Conservation (phyloP, 345 rosid species). For the Pelargonium nanum region DNA sequence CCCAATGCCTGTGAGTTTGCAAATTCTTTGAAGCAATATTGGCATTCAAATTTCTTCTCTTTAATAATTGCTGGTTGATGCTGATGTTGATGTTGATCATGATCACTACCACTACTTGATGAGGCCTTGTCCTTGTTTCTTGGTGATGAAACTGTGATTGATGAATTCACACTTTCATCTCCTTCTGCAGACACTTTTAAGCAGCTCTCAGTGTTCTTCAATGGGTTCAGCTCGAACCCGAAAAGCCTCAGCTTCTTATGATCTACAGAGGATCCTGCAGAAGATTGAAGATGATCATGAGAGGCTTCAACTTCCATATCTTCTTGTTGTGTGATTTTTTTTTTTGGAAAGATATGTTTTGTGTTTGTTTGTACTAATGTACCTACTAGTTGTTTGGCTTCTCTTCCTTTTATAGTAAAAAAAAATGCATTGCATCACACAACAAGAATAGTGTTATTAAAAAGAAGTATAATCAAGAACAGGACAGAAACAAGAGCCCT, state of each 20-base stretch:
- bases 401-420: constrained; percentile 37
- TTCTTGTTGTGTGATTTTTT: constrained; percentile 10
- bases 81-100: too few relatives aligned
- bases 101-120: not conserved
- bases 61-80: too few relatives aligned
- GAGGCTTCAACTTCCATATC: constrained; percentile 29
- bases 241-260: constrained; percentile 55
- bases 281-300: constrained; percentile 19
- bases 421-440: constrained; percentile 29
- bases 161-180: constrained; percentile 62
- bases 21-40: constrained; percentile 76
- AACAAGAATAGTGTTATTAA: constrained; percentile 9
- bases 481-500: constrained; percentile 14
- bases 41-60: constrained; percentile 69
- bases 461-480: constrained; percentile 28
- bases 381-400: constrained; percentile 10
- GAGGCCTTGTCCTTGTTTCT: constrained; percentile 10
- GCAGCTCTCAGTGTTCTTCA: constrained; percentile 7
- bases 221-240: constrained; percentile 62
- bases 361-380: constrained; percentile 2
- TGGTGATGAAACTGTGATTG: constrained; percentile 25
- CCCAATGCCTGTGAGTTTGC: constrained; percentile 93
- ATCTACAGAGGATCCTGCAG: constrained; percentile 36
- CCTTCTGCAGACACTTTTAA: constrained; percentile 27
- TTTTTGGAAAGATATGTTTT: not conserved